These are phyloP conservation scores for Colletotrichum salicis DNA, from an alignment of 2,329 filamentous ascomycete genomes.

Conservation along the genomic window DNA sequence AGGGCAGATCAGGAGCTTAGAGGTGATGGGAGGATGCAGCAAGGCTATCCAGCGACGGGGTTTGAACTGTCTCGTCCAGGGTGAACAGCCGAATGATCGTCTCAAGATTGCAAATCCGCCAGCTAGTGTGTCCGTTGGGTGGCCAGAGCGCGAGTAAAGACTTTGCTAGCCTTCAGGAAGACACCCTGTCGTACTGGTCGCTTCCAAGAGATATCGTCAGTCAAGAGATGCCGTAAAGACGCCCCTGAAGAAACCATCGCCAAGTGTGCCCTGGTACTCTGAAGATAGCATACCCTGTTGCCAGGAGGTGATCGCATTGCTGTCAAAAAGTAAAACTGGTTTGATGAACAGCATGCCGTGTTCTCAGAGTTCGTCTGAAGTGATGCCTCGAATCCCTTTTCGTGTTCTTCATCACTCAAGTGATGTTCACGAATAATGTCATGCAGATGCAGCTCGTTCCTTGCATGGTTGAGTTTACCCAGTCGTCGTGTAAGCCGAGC, in stretches of 20 bases:
- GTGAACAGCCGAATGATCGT: slow-evolving; percentile 24
- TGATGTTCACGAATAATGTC: not conserved
- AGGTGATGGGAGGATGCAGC: slow-evolving; percentile 7
- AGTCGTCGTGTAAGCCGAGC: not conserved
- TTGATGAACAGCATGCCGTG: slow-evolving; percentile 6
- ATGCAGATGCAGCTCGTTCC: not conserved
- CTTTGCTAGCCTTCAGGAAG: slow-evolving; percentile 5
- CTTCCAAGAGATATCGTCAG: slow-evolving; percentile 3
- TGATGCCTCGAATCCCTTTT: slow-evolving; percentile 15
- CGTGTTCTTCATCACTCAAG: slow-evolving; percentile 5
- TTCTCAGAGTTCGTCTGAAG: slow-evolving; percentile 31
- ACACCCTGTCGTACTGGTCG: not conserved
- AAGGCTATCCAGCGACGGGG: slow-evolving; percentile 20
- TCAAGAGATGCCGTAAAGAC: not conserved
- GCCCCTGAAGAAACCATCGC: slow-evolving; percentile 11
- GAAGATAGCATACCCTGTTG: slow-evolving; percentile 7
- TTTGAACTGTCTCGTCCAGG: slow-evolving; percentile 28
- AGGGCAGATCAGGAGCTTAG: not conserved
- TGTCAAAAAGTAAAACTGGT: slow-evolving; percentile 9
- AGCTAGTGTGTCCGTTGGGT: not conserved
- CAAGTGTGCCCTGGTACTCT: slow-evolving; percentile 9
- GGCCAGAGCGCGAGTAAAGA: slow-evolving; percentile 5
- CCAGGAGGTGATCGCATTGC: slow-evolving; percentile 10
- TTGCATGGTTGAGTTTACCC: not conserved
- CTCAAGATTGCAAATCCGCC: slow-evolving; percentile 38